These are phyloP conservation scores for Rhizoclosmatium sp. DNA, from an alignment of 192 early-diverging fungal genomes.

Conservation along the genomic window DNA sequence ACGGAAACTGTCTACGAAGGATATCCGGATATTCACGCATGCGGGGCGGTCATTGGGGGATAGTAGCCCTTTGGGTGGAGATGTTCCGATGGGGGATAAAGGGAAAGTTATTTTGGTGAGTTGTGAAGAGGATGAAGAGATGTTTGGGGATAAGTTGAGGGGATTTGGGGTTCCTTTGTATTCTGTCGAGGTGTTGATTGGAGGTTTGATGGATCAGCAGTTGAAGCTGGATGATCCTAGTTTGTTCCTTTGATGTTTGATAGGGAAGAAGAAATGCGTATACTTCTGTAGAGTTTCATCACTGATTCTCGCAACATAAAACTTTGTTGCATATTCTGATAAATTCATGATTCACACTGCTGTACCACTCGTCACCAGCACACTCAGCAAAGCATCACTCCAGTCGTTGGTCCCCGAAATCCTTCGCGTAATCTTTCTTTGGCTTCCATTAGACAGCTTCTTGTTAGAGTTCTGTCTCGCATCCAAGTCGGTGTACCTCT, in stretches of 20 bases:
- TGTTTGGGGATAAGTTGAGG: conserved; percentile 4
- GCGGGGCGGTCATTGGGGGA: neutral
- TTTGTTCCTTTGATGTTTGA: neutral
- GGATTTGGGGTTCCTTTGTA: conserved; percentile 4
- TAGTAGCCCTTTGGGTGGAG: conserved; percentile 12
- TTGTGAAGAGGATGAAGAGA: conserved; percentile 12
- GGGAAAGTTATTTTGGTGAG: conserved; percentile 2
- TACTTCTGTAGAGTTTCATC: no score
- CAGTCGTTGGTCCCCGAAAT: no score
- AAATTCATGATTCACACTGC: no score
- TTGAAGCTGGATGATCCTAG: conserved; percentile 15
- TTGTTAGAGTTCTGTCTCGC: no score
- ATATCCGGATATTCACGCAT: conserved; percentile 26
- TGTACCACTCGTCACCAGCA: no score
- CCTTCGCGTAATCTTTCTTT: no score
- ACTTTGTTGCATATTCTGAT: no score
- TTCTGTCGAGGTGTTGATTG: conserved; percentile 4
- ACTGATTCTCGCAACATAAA: no score
- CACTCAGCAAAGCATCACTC: no score
- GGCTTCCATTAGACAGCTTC: no score
- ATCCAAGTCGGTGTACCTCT: no score
- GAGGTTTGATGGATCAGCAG: conserved; percentile 18
- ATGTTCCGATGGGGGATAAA: neutral
- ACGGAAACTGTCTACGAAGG: conserved; percentile 2
- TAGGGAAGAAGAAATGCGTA: no score